Base-by-base conservation (phyloP, 371 early-diverging fungal species). In the Circinella umbellata region DNA sequence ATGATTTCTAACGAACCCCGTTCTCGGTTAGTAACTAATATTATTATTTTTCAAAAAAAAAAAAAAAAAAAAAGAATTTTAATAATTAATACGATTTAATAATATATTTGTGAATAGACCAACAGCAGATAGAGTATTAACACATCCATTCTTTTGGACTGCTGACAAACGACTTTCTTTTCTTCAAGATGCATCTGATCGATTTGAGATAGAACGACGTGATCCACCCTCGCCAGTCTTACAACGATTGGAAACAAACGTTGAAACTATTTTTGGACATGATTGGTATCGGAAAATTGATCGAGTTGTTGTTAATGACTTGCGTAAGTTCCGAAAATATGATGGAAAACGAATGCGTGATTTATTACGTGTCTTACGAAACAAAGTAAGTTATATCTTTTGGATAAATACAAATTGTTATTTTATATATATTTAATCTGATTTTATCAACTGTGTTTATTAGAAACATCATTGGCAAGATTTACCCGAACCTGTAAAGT, bases 401-500 rank as follows among this genome's bases (percentile, higher is more conserved):
- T 20, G 46, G 8, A 20, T 20, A 14, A 1, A n/a, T 27, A 27
- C 27, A 27, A 15, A 27, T 13, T n/a, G 20, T 8, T 68, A 11
- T 3, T 20, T 10, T n/a, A 37, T 27, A 13, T 1, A 34, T 27
- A 27, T 14, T 20, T 39, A 14, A 46, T 14, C 61, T 11, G 17
- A 46, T 17, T 42, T 8, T 61, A 7, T 66, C 3, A 37, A 4
- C 15, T 6, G 42, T 42, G 6, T 42, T 9, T 9, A 42, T 9
- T 75, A 88, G 94, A 96, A 96, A 91, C 95, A 97, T 74, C 98
- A 98, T 75, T 98, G 94, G 85, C 95, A 95, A 76, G 98, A 98
- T 78, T 80, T 98, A 68, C 91, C 95, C 3, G 83, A 80, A 4
- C 82, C 86, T 64, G 93, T 94, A 46, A 89, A 94, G 69, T 80